Evolutionary conservation across 129 eudicot genomes (phyloP).

Genomic region (Flaveria sonorensis): DNA sequence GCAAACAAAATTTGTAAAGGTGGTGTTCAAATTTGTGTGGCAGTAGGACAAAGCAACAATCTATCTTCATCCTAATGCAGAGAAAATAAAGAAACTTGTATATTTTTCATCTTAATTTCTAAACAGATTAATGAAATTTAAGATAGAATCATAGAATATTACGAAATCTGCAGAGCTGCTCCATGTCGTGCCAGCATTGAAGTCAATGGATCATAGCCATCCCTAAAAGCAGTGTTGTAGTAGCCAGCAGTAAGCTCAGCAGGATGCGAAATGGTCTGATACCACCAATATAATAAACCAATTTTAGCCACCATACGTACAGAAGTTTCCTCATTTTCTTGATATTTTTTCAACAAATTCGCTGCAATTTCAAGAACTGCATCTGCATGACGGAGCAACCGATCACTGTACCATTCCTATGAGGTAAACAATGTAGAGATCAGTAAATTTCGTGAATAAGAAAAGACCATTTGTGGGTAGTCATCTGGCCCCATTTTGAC

Average conservation of each 20-base stretch:
- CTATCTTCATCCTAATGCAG: conserved; percentile 9
- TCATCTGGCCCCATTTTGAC: neutral
- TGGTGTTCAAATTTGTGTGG: conserved; percentile 3
- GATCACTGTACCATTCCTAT: conserved; percentile 74
- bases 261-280: conserved; percentile 58
- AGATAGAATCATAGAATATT: conserved; percentile 27
- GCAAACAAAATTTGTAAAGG: conserved; percentile 15
- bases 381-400: conserved; percentile 62
- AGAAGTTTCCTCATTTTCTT: conserved; percentile 42
- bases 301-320: conserved; percentile 60
- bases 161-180: conserved; percentile 63
- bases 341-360: conserved; percentile 46
- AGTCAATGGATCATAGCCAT: conserved; percentile 67
- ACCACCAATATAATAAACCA: conserved; percentile 71
- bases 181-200: conserved; percentile 63
- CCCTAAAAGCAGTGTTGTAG: conserved; percentile 65
- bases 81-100: neutral
- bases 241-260: conserved; percentile 79
- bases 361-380: conserved; percentile 59
- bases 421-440: conserved; percentile 25
- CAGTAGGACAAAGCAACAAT: conserved; percentile 19
- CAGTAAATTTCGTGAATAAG: neutral
- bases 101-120: neutral
- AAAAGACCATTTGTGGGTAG: neutral
- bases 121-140: neutral